Percentiles rank a stretch among this genome's conserved stretches.
These are phyloP conservation scores for Mycosarcoma maydis DNA, from an alignment of 1,284 basidiomycete species.

Conservation along the genomic window DNA sequence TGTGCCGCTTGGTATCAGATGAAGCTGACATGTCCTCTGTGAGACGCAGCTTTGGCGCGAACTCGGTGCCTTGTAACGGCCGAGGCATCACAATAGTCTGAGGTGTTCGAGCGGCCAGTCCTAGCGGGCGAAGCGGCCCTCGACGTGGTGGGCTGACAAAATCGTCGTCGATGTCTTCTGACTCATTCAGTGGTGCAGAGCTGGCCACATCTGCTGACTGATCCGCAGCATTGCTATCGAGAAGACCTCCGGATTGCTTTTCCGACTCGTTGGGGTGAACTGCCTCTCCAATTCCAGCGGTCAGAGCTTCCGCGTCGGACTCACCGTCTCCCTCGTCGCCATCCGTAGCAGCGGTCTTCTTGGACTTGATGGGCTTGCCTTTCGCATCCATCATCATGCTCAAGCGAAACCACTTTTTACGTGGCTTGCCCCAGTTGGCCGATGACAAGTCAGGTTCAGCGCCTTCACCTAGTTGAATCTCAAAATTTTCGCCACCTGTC, in stretches of 20 bases:
- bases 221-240: constrained; percentile 26
- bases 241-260: constrained; percentile 8
- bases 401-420: constrained; percentile 52
- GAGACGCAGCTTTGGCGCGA: constrained; percentile 43
- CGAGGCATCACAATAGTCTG: constrained; percentile 53
- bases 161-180: constrained; percentile 52
- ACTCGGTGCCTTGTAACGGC: constrained; percentile 50
- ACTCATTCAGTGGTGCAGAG: background rate
- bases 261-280: constrained; percentile 2
- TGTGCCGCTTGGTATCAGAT: constrained; percentile 21
- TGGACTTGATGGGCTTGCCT: constrained; percentile 25
- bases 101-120: constrained; percentile 47
- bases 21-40: constrained; percentile 5
- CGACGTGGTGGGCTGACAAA: constrained; percentile 50
- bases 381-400: constrained; percentile 46
- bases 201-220: constrained; percentile 9
- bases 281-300: background rate
- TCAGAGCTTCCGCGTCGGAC: constrained; percentile 27
- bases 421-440: constrained; percentile 50
- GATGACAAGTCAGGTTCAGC: constrained; percentile 43
- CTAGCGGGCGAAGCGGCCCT: constrained; percentile 55
- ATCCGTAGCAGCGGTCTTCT: constrained; percentile 6
- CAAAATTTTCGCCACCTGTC: constrained; percentile 36
- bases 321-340: constrained; percentile 33
- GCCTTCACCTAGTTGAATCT: constrained; percentile 33